Base-by-base conservation (phyloP, 2,329 filamentous ascomycete genomes). In the Bipolaris victoriae region DNA sequence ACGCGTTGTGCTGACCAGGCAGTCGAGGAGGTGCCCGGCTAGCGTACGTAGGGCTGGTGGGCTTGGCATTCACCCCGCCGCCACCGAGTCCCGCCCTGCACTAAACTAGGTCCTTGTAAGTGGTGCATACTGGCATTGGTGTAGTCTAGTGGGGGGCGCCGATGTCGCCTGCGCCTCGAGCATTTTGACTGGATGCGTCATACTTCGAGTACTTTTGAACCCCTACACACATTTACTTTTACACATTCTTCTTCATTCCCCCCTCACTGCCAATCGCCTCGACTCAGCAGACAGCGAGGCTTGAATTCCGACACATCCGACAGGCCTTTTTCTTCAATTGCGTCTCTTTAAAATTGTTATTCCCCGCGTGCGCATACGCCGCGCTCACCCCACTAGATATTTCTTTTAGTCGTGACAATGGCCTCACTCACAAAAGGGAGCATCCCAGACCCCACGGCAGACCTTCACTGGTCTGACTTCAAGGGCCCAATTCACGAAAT, bases 401-500 rank as follows among this genome's bases (percentile, higher is more conserved):
- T 45, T 52, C 60, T 46, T 52, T 40, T 11, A 48, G 20, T 45
- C 57, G 39, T 58, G 31, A 66, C 63, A 55, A 76, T 76, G 73
- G 67, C 60, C 49, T 68, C 71, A 33, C 48, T 57, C 11, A 53
- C 61, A 13, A 52, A 61, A 24, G 57, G 62, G 46, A 58, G 65
- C 44, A 74, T 86, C 29, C 89, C 88, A 10, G 87, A 90, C 75
- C 88, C 89, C 44, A 89, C 87, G 0, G 78, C 79, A 49, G 86
- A 89, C 76, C 84, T 91, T 49, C 79, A 88, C 68, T 91, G 88
- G 88, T 83, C 83, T 43, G 83, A 83, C 70, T 90, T 86, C 72
- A 75, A 80, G 55, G 87, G 86, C 31, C 81, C 88, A 13, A 91
- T 92, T 66, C 88, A 91, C 67, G 85, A 90, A 55, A 85, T 88